Evolutionary conservation across 768 basidiomycete genomes (phyloP).

Genomic region (Daedaleopsis sinensis): DNA sequence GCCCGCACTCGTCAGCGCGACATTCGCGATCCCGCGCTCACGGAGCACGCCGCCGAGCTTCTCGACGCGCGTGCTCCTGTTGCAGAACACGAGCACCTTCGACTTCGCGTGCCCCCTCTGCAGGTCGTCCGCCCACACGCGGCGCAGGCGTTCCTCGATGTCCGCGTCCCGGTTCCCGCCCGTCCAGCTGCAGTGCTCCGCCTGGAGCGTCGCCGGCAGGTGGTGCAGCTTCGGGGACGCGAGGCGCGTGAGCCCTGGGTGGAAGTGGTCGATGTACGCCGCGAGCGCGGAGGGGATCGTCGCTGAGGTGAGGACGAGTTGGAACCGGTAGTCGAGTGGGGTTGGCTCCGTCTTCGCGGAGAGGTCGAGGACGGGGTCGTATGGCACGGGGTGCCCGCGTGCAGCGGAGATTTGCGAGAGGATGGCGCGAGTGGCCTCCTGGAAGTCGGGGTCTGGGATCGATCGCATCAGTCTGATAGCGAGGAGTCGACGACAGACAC

Average conservation of each 20-base stretch:
- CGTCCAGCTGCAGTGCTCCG: constrained; percentile 75
- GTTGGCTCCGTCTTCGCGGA: constrained; percentile 5
- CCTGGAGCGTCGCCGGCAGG: constrained; percentile 68
- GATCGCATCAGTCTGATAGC: background rate
- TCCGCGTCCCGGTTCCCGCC: constrained; percentile 83
- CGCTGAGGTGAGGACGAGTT: constrained; percentile 81
- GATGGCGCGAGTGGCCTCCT: constrained; percentile 68
- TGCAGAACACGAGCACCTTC: constrained; percentile 84
- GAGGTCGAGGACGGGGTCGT: constrained; percentile 23
- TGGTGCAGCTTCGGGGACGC: constrained; percentile 81
- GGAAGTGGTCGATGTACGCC: constrained; percentile 60
- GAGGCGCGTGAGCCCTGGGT: constrained; percentile 69
- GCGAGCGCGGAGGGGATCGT: constrained; percentile 83
- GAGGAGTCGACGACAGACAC: too few species aligned
- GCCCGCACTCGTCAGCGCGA: constrained; percentile 67
- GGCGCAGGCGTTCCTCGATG: constrained; percentile 71
- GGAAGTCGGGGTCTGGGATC: constrained; percentile 78
- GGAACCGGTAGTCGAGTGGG: constrained; percentile 68
- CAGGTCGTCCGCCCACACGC: constrained; percentile 72
- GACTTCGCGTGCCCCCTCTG: constrained; percentile 41
- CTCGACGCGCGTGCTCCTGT: constrained; percentile 69
- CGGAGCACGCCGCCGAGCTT: constrained; percentile 61
- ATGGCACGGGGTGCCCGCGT: constrained; percentile 49
- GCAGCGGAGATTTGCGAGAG: constrained; percentile 72
- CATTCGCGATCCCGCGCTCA: constrained; percentile 61